Base-by-base conservation (phyloP, 73 alveolate genomes). In the Uronychia setigera region DNA sequence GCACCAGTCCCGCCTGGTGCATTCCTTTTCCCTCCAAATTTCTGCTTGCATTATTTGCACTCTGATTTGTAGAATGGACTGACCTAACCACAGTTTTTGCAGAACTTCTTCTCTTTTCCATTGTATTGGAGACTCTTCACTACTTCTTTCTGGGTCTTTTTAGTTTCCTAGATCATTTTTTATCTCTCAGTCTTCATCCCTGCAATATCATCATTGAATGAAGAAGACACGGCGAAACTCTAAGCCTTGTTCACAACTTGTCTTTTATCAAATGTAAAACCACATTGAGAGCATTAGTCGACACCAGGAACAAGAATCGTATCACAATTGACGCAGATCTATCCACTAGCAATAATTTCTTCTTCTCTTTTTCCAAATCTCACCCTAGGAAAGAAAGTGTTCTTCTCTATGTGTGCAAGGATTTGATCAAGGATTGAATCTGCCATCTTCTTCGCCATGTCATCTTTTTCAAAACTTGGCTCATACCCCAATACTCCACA, bases 381-480 rank as follows among this genome's bases (percentile, higher is more conserved):
- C 26, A 67, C 92, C 28, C 91, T 57, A 0, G 90, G 95, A 83
- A 84, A 87, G 93, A 87, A 87, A 5, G 93, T 87, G 76, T 80
- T 81, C 80, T 87, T 87, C 35, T 87, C 93, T 25, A 87, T 87
- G 76, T 87, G 89, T 0, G 79, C 89, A 28, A 79, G 74, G 33
- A 87, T 80, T 35, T 87, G 59, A 46, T 87, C 93, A 29, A 87
- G 34, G 11, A 87, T 87, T 26, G 88, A 87, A 29, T 35, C 34
- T 0, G 75, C 86, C 93, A 87, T 80, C 31, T 60, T 79, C 81
- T 75, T 87, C 34, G 57, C 87, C 29, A 58, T 35, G 26, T 87
- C 85, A 74, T 60, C 57, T 34, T 67, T 81, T 35, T 34, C 77
- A 27, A 32, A 32, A 25, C 79, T 13, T 31, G 85, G 81, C 28